phyloP scores from a whole-genome alignment of 257 asterid species.

The Solanum verrucosum region DNA sequence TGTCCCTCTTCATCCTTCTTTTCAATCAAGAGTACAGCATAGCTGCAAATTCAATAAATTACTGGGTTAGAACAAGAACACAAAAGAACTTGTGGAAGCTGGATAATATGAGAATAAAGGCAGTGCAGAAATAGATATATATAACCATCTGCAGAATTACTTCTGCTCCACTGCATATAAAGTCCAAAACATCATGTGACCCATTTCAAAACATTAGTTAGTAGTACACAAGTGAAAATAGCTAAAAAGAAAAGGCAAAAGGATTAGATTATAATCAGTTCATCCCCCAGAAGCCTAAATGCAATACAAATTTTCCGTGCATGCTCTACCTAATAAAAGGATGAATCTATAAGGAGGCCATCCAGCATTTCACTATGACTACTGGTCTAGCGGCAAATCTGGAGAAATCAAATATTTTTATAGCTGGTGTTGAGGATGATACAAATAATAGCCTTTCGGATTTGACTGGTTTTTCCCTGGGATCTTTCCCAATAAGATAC shows the following conservation, averaged over 20 bases:
- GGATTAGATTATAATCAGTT: neutral
- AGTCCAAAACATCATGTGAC: neutral
- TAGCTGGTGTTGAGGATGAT: neutral
- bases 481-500: neutral
- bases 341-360: neutral
- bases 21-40: constrained; percentile 86
- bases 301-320: neutral
- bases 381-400: neutral
- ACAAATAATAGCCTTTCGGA: neutral
- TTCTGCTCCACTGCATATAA: neutral
- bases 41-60: constrained; percentile 40
- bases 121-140: neutral
- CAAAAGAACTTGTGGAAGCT: neutral
- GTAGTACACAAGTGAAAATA: neutral
- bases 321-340: neutral
- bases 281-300: neutral
- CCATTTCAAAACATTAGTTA: neutral
- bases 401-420: neutral
- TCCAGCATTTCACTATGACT: neutral
- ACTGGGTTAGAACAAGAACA: neutral
- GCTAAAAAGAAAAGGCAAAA: neutral
- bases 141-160: neutral
- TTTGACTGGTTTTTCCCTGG: neutral
- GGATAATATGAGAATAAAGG: neutral
- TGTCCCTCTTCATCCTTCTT: constrained; percentile 90